Base-by-base conservation (phyloP, 768 basidiomycete species). In the Auriscalpium orientale region DNA sequence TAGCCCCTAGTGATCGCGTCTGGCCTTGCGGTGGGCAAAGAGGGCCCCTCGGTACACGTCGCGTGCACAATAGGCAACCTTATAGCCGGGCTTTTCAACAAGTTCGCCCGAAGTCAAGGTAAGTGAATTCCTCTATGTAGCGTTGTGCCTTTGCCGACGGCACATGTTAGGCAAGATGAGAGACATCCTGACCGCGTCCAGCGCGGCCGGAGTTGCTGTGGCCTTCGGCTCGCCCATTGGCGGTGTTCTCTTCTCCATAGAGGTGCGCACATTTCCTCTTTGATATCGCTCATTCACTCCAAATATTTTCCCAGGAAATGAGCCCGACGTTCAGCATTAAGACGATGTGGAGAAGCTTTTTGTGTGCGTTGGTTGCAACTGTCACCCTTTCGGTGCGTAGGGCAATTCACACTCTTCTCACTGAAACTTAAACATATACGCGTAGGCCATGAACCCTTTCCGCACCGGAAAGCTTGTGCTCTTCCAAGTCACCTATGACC, bases 161-260 rank as follows among this genome's bases (percentile, higher is more conserved):
- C 2, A 45, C 58, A 44, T 16, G 18, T 35, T 57, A 87, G 84
- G 82, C 55, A 89, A 89, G 71, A 87, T 82, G 80, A 79, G 94
- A 52, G 95, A 99, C 67, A 86, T 98, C 45, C 74, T 98, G 28
- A 94, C 92, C 1, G 95, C 97, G 8, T 89, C 94, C 0, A 97
- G 93, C 67, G 97, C 97, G 8, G 95, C 97, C 4, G 97, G 97
- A 8, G 97, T 99, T 0, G 97, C 95, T 1, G 97, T 98, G 22
- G 97, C 97, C 20, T 99, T 99, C 67, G 97, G 95, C 58, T 91
- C 95, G 2, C 97, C 97, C 1, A 98, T 99, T 43, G 97, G 95
- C 15, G 97, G 97, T 11, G 97, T 99, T 1, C 68, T 99, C 18
- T 99, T 99, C 67, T 95, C 95, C 15, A 94, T 99, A 60, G 97